phyloP scores from a whole-genome alignment of 345 rosid genomes.

The Trapa incisa region DNA sequence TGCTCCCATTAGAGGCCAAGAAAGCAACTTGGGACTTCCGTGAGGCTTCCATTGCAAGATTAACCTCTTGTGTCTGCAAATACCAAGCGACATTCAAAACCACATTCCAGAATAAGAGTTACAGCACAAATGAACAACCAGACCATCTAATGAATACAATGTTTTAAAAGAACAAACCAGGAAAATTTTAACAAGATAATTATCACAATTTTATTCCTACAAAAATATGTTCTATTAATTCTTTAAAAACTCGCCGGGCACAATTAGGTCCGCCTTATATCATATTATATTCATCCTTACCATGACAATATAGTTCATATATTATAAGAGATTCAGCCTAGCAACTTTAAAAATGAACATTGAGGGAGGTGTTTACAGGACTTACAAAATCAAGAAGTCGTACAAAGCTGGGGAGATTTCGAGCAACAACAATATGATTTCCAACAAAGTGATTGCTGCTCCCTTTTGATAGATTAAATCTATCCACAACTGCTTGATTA shows the following conservation, averaged over 20 bases:
- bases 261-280: neutral
- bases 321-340: neutral
- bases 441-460: conserved; percentile 33
- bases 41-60: conserved; percentile 66
- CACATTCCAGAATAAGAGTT: neutral
- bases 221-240: neutral
- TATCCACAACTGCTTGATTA: conserved; percentile 41
- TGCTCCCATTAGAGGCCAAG: conserved; percentile 23
- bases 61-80: conserved; percentile 56
- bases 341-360: neutral
- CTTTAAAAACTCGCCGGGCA: neutral
- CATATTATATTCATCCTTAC: neutral
- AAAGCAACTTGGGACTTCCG: conserved; percentile 47
- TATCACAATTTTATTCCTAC: neutral
- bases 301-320: neutral
- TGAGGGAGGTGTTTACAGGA: conserved; percentile 3
- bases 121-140: neutral
- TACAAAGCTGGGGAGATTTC: conserved; percentile 27
- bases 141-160: neutral
- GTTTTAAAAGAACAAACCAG: neutral
- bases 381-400: conserved; percentile 66
- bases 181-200: neutral
- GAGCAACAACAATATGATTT: conserved; percentile 31
- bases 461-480: conserved; percentile 34
- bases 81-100: conserved; percentile 3